phyloP scores from a whole-genome alignment of 805 yeast genomes.

The Martiniozyma abietophila region DNA sequence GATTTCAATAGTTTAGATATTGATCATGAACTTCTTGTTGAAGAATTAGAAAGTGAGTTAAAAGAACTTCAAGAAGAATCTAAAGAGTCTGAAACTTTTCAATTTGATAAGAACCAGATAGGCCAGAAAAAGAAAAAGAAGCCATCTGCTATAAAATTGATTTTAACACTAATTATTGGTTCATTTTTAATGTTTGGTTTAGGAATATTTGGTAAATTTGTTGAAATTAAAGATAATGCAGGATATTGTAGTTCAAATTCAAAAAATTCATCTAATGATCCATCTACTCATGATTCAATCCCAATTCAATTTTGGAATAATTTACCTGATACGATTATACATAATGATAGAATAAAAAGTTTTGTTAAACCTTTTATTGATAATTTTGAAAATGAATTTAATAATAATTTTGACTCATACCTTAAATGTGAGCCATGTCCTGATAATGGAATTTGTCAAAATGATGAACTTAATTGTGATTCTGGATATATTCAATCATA shows the following conservation, averaged over 20 bases:
- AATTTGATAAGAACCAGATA: neutral
- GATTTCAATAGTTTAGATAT: conserved; percentile 2
- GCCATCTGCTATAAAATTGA: neutral
- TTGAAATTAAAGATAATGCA: conserved; percentile 48
- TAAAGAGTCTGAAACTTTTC: conserved; percentile 7
- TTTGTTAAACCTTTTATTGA: conserved; percentile 21
- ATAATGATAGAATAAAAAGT: conserved; percentile 4
- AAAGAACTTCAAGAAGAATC: conserved; percentile 6
- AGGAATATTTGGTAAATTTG: conserved; percentile 30
- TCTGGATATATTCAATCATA: conserved; percentile 47
- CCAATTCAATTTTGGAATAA: conserved; percentile 1
- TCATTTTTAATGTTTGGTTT: neutral
- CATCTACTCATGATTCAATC: neutral
- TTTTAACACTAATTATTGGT: neutral
- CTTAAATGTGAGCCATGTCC: conserved; percentile 70
- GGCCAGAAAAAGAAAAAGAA: neutral
- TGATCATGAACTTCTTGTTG: neutral
- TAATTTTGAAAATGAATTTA: conserved; percentile 30
- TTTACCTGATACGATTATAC: conserved; percentile 16
- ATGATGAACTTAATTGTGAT: conserved; percentile 53
- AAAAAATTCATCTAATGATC: neutral
- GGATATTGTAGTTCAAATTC: conserved; percentile 61
- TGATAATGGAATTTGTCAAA: conserved; percentile 64
- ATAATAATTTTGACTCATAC: conserved; percentile 34
- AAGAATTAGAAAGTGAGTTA: neutral